A percentile compares a stretch with the other conserved stretches of the same genome.
Conservation (phyloP, 1,139 yeast genomes). For the Lodderomyces pseudojiufengensis region DNA sequence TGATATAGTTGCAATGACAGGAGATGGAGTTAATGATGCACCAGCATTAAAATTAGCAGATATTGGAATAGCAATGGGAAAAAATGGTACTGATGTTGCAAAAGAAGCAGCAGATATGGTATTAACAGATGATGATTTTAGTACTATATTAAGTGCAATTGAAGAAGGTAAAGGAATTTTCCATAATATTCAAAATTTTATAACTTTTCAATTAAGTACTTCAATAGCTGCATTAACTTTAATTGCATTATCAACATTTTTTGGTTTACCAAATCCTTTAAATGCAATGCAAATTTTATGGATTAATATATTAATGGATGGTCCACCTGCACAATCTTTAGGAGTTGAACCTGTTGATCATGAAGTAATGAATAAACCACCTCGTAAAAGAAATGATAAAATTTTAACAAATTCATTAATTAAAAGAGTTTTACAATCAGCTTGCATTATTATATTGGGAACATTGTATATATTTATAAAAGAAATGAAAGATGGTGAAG, state of each 20-base stretch:
- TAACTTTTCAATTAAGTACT: constrained; percentile 92
- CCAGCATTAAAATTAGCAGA: constrained; percentile 98
- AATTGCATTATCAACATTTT: constrained; percentile 80
- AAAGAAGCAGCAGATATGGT: constrained; percentile 99
- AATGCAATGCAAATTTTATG: constrained; percentile 98
- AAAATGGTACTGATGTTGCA: constrained; percentile 96
- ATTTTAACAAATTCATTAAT: constrained; percentile 70
- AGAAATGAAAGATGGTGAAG: constrained; percentile 77
- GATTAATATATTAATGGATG: constrained; percentile 98
- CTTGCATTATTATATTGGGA: constrained; percentile 67
- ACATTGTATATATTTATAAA: constrained; percentile 79
- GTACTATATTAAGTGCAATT: constrained; percentile 87
- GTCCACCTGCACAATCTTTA: constrained; percentile 96
- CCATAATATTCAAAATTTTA: constrained; percentile 87
- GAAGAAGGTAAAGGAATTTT: constrained; percentile 97
- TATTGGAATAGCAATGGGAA: constrained; percentile 97
- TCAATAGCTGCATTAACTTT: constrained; percentile 91
- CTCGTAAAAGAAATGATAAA: constrained; percentile 79
- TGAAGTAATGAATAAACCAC: constrained; percentile 92
- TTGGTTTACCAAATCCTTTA: constrained; percentile 90
- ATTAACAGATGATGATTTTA: constrained; percentile 91
- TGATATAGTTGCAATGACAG: constrained; percentile 98
- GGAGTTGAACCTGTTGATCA: constrained; percentile 98
- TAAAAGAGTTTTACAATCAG: constrained; percentile 71
- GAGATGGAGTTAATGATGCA: constrained; percentile 98